Base-by-base conservation (phyloP, 176 grass and related monocot genomes). In the Cenchrus fungigraminus region DNA sequence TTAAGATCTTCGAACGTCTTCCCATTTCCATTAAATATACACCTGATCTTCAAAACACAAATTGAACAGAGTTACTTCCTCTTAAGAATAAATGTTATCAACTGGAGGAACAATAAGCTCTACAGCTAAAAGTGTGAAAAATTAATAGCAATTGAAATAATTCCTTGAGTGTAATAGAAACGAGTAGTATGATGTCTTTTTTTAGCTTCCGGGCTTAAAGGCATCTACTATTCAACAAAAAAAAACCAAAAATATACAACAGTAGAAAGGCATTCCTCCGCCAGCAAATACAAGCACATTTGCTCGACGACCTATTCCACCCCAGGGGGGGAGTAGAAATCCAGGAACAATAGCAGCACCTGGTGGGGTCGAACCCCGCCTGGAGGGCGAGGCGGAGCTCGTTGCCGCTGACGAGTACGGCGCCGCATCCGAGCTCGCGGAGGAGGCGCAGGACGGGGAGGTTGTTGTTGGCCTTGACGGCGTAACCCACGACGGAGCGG, bases 21-120 rank as follows among this genome's bases (percentile, higher is more conserved):
- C 31, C 96, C 96, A 84, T 98, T 98, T 87, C 96, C 96, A 56
- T 98, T 98, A 80, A 98, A 95, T 88, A 98, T 98, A 83, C 96
- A 98, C 91, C 93, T 98, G 92, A 81, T 77, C 72, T 83, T 92
- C 51, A 90, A 91, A 94, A 88, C 53, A 68, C 53, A 87, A 54
- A 83, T 4, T 84, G 16, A 69, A 62, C 3, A 71, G 22, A 71
- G 49, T 74, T 60, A 74, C 50, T 34, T 46, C 52, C 47, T 75
- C 6, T 72, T 58, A 13, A 50, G 43, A 16, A 58, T 15, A 63
- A 59, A n/a, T 78, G 6, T 6, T 49, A 83, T 59, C 46, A 60
- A 40, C 65, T 51, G 17, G 49, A 65, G 9, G 55, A 76, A 82
- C 37, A 70, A 62, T 53, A 5, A 52, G 20, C 12, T 67, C 32